Percentiles rank a stretch among this genome's conserved stretches.
phyloP scores from a whole-genome alignment of 1,139 yeast species.

The Debaryomycetaceae sp. region DNA sequence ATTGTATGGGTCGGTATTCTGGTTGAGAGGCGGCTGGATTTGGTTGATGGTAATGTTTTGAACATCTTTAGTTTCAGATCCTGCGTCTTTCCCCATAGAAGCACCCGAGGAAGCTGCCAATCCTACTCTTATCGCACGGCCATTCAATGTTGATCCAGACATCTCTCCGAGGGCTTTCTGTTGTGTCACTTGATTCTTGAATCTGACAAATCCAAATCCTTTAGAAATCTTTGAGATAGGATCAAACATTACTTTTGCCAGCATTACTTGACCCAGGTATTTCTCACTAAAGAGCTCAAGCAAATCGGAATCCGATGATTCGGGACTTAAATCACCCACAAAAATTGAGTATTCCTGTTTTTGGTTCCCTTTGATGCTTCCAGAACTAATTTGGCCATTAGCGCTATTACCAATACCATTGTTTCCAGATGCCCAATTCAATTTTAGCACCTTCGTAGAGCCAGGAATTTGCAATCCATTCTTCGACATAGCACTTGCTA shows the following conservation, averaged over 20 bases:
- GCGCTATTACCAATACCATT: slow-evolving; percentile 1
- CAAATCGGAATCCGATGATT: slow-evolving; percentile 69
- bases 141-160: slow-evolving; percentile 76
- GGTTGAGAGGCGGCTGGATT: slow-evolving; percentile 30
- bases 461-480: slow-evolving; percentile 71
- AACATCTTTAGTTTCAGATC: slow-evolving; percentile 4
- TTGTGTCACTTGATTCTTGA: slow-evolving; percentile 68
- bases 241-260: slow-evolving; percentile 85
- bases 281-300: slow-evolving; percentile 66
- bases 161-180: slow-evolving; percentile 73
- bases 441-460: slow-evolving; percentile 54
- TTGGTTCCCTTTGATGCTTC: slow-evolving; percentile 1
- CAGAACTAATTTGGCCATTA: not conserved
- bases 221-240: slow-evolving; percentile 71
- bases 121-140: slow-evolving; percentile 70
- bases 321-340: slow-evolving; percentile 81
- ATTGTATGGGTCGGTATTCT: slow-evolving; percentile 36
- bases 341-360: slow-evolving; percentile 54
- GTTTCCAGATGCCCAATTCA: slow-evolving; percentile 82
- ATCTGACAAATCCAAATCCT: slow-evolving; percentile 92
- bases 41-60: slow-evolving; percentile 22
- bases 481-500: slow-evolving; percentile 64
- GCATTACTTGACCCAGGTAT: slow-evolving; percentile 68
- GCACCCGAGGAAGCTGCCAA: slow-evolving; percentile 25
- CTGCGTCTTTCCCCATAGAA: slow-evolving; percentile 7